phyloP scores from a whole-genome alignment of 2,329 filamentous ascomycete species.

The Trichoderma harzianum region DNA sequence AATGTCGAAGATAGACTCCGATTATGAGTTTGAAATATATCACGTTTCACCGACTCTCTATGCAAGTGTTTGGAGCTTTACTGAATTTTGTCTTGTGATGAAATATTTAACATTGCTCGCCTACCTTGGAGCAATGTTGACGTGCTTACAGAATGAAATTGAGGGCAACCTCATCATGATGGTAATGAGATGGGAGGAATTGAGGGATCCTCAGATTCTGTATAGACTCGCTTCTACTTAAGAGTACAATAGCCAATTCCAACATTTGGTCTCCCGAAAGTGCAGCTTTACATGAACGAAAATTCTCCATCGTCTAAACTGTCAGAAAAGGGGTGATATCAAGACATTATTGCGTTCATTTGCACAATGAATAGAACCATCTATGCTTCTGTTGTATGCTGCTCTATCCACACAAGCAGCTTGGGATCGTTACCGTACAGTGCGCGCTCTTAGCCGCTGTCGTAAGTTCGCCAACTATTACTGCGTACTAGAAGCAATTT shows the following conservation, averaged over 20 bases:
- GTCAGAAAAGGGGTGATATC: background rate
- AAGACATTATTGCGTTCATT: background rate
- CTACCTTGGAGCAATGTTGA: background rate
- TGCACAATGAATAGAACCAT: background rate
- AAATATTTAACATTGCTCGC: background rate
- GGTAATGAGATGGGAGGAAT: background rate
- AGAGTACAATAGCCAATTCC: background rate
- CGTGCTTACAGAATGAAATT: background rate
- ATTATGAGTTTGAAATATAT: background rate
- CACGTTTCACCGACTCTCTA: background rate
- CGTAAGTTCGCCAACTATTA: background rate
- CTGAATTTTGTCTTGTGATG: background rate
- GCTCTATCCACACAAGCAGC: background rate
- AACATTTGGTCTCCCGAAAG: background rate
- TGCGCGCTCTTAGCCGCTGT: background rate
- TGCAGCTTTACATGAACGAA: background rate
- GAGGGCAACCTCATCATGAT: background rate
- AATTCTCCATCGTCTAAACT: background rate
- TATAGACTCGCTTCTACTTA: background rate
- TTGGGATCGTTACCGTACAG: background rate
- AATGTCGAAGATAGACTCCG: too few species aligned
- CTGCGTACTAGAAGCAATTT: background rate
- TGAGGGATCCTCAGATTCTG: background rate
- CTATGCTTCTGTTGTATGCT: background rate
- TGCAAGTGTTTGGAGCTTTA: background rate